Evolutionary conservation across 805 yeast species (phyloP).

Genomic region (Middelhovenomyces tepae): DNA sequence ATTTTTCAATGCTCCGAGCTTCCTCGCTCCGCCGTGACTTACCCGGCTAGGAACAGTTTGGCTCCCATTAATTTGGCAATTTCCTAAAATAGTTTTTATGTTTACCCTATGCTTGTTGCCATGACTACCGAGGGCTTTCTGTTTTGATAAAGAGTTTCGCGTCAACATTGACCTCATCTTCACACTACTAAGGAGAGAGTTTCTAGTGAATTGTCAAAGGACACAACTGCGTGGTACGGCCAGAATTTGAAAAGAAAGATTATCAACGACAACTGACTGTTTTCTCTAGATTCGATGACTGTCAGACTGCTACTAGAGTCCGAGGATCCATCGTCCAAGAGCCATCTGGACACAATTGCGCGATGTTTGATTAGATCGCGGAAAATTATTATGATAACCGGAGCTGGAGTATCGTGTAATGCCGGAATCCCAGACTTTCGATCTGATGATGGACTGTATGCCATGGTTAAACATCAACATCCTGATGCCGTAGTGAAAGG

Average conservation of each 20-base stretch:
- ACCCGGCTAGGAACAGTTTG: too few species aligned
- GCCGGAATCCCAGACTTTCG: conserved; percentile 97
- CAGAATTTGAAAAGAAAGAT: not conserved
- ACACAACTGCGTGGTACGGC: conserved; percentile 3
- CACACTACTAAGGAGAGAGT: conserved; percentile 1
- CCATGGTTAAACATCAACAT: conserved; percentile 53
- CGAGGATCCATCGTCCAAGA: too few species aligned
- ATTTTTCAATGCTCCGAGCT: too few species aligned
- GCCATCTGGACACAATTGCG: conserved; percentile 31
- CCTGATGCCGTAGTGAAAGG: conserved; percentile 65
- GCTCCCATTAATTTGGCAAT: too few species aligned
- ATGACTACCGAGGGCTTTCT: too few species aligned
- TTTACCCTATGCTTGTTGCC: too few species aligned
- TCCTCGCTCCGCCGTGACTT: too few species aligned
- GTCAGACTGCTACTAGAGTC: conserved; percentile 8
- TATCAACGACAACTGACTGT: not conserved
- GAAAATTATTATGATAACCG: conserved; percentile 66
- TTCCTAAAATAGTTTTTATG: too few species aligned
- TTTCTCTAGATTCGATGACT: conserved; percentile 6
- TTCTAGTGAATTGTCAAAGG: conserved; percentile 1
- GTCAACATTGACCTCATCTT: not conserved
- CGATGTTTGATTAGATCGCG: conserved; percentile 38
- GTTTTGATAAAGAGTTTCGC: not conserved
- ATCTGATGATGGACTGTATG: conserved; percentile 74
- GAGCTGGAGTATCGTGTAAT: conserved; percentile 94